Conservation (phyloP, 306 rosid species). For the Acacia melanoxylon region DNA sequence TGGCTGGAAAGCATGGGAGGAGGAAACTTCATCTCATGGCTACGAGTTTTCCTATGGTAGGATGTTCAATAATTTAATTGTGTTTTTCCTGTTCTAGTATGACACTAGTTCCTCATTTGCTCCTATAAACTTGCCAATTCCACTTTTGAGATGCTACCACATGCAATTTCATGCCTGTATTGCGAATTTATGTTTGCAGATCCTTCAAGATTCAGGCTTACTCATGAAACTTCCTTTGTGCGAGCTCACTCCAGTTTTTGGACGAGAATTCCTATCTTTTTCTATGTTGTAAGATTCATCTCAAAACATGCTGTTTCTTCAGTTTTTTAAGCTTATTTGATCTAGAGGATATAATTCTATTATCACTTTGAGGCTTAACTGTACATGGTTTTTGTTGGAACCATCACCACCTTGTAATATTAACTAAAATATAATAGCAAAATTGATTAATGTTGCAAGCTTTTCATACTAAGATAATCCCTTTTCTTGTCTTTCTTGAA, state of each 20-base stretch:
- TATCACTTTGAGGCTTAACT: not conserved
- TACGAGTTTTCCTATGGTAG: conserved; percentile 83
- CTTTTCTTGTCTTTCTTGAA: not conserved
- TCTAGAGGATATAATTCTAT: not conserved
- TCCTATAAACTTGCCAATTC: not conserved
- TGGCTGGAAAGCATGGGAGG: conserved; percentile 97
- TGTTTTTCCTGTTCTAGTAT: conserved; percentile 6
- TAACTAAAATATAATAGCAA: not conserved
- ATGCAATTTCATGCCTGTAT: conserved; percentile 11
- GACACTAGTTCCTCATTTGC: not conserved
- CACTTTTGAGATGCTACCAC: conserved; percentile 11
- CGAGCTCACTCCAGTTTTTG: conserved; percentile 79
- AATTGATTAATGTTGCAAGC: not conserved
- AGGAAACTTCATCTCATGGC: conserved; percentile 71
- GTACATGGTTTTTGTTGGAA: not conserved
- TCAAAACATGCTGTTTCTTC: conserved; percentile 8
- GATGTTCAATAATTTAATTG: conserved; percentile 10
- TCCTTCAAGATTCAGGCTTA: conserved; percentile 79
- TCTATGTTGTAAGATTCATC: conserved; percentile 69
- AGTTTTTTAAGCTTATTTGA: not conserved
- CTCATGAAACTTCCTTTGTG: conserved; percentile 90
- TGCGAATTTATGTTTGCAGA: conserved; percentile 39
- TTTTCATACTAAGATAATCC: not conserved
- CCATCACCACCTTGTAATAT: not conserved
- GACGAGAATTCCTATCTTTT: conserved; percentile 68